Base-by-base conservation (phyloP, 305 asterid genomes). In the Stenogyne calaminthoides region DNA sequence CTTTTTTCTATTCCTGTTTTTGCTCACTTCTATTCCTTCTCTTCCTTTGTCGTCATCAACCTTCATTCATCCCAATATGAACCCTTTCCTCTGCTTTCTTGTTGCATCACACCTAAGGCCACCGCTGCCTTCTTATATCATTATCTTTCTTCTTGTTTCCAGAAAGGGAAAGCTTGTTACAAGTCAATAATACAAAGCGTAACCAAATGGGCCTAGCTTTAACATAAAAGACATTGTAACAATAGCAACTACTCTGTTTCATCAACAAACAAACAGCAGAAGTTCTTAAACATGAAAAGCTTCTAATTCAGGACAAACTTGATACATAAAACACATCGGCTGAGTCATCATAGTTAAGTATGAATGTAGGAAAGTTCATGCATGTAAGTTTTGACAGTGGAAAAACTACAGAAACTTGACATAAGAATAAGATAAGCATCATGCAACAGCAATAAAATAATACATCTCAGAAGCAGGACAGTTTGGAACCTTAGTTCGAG, bases 401-500 rank as follows among this genome's bases (percentile, higher is more conserved):
- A 29, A 69, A 58, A 64, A 37, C 9, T 14, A 61, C 7, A 51
- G 54, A 7, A 20, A 51, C 46, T 40, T 22, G 76, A 54, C 70
- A 49, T 58, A 32, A 56, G 51, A 69, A 49, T 58, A 32, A 56
- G 57, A 69, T 51, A 37, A 57, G 63, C 25, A 32, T 51, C 27
- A 63, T 7, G 70, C 39, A 49, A 27, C 29, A 49, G 42, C 1
- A 34, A 44, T 27, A 73, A 71, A 58, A 27, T 20, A 51, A 52
- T 36, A 15, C 55, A 72, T 71, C 78, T 29, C 46, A 70, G 32
- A 75, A 70, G 75, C 18, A 76, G 71, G 76, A 49, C 49, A 8
- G 19, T 67, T 69, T 64, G 82, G 64, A 69, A 95, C 99, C 99
- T 95, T 95, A 18, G 98, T 95, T 69, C 98, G 98, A 47, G 99